Evolutionary conservation across 2,329 filamentous ascomycete species (phyloP).

Genomic region (Botryotinia globosa): DNA sequence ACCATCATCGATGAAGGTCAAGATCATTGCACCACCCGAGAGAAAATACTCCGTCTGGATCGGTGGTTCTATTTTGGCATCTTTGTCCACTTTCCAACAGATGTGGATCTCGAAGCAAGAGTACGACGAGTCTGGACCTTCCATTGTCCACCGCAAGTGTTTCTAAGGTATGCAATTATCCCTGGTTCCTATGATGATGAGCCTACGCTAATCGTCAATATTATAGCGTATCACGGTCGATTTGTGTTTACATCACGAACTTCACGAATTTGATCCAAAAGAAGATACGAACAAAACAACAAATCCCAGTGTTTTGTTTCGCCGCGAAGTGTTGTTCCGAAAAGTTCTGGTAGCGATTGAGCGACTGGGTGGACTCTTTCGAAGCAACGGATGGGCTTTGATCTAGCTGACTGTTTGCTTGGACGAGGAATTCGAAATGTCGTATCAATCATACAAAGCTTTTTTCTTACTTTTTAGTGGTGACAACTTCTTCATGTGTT

Average conservation of each 20-base stretch:
- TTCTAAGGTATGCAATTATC: constrained; percentile 72
- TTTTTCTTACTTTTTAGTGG: constrained; percentile 29
- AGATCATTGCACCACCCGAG: constrained; percentile 99
- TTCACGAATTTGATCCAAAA: constrained; percentile 39
- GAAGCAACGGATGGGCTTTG: constrained; percentile 32
- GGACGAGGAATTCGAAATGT: constrained; percentile 35
- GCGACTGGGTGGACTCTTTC: constrained; percentile 36
- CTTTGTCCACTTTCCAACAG: constrained; percentile 99
- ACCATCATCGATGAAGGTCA: constrained; percentile 99
- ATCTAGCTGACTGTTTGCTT: constrained; percentile 36
- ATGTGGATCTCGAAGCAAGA: constrained; percentile 99
- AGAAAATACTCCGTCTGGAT: constrained; percentile 99
- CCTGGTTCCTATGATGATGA: not conserved
- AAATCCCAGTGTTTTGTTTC: constrained; percentile 34
- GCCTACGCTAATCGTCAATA: not conserved
- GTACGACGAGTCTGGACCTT: constrained; percentile 99
- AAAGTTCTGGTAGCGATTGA: constrained; percentile 40
- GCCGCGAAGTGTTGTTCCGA: constrained; percentile 37
- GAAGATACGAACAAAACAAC: constrained; percentile 35
- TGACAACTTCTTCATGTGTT: constrained; percentile 27
- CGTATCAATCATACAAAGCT: constrained; percentile 37
- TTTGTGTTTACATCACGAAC: constrained; percentile 38
- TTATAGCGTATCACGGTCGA: constrained; percentile 28
- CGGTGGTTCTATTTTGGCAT: constrained; percentile 99
- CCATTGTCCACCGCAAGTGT: constrained; percentile 99